Base-by-base conservation (phyloP, 1,284 basidiomycete species). In the Rhodotorula glutinis region DNA sequence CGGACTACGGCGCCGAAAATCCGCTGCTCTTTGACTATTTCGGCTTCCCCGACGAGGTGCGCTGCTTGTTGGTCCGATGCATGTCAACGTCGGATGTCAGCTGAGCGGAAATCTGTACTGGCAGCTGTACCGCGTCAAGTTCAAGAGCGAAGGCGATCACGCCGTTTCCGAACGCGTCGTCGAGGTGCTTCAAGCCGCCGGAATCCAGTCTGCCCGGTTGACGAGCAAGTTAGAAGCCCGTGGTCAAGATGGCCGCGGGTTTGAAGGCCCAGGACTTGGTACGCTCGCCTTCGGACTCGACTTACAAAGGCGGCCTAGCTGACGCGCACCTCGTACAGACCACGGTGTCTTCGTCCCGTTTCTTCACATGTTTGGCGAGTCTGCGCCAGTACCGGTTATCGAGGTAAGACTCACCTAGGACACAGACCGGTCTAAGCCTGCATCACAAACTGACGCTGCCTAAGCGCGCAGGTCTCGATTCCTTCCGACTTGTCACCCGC, bases 1-100 rank as follows among this genome's bases (percentile, higher is more conserved):
- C 86, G 33, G 86, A 90, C 76, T 89, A 89, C 71, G 86, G 85
- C 2, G 84, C 86, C 65, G 83, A 85, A 71, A 89, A 89, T 73
- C 88, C 88, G 2, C 79, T 90, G 14, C 77, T 88, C 55, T 85
- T 85, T 81, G 88, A 90, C 73, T 73, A 65, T 47, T 73, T 65
- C 41, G 86, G 85, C 13, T 90, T 90, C 76, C 80, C 74, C 4
- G 49, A 63, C 21, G 71, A 72, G 49, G 49, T 52, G 27, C 38
- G 49, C 52, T 19, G n/a, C n/a, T n/a, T n/a, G n/a, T n/a, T n/a
- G n/a, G n/a, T 8, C 10, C 23, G 16, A 7, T 38, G n/a, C 9
- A n/a, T 25, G 33, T 38, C 33, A 11, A 38, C 21, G 7, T 8
- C n/a, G 33, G 51, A 30, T 25, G 13, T 14, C 38, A 16, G 23